A percentile compares a stretch with the other conserved stretches of the same genome.
Conservation (phyloP, 768 basidiomycete species). For the Lactarius psammicola region DNA sequence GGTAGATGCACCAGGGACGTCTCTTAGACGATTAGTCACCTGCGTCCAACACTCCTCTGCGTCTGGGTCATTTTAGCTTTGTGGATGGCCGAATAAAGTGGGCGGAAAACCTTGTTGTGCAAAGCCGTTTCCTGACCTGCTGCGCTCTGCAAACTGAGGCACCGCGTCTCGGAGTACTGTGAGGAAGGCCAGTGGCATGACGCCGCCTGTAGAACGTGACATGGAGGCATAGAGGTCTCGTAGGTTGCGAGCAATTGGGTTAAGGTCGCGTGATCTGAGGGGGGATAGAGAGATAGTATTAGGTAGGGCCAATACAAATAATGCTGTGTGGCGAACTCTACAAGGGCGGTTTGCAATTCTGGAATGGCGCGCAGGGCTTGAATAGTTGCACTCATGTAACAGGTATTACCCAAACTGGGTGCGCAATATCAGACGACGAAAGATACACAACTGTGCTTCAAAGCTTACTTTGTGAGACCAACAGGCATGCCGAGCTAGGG, state of each 20-base stretch:
- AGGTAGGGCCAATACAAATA: neutral
- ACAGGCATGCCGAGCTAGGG: conserved; percentile 68
- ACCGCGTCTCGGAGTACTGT: conserved; percentile 67
- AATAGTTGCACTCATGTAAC: conserved; percentile 95
- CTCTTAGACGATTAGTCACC: conserved; percentile 67
- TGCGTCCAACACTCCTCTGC: conserved; percentile 89
- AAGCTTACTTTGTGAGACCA: conserved; percentile 66
- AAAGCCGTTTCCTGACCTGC: conserved; percentile 42
- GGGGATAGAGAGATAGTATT: neutral
- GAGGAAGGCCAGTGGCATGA: conserved; percentile 71
- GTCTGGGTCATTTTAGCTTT: conserved; percentile 40
- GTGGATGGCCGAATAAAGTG: neutral
- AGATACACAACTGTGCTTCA: conserved; percentile 2
- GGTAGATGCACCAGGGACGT: conserved; percentile 52
- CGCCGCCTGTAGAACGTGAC: conserved; percentile 69
- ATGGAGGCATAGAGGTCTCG: conserved; percentile 72
- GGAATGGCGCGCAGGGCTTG: conserved; percentile 94
- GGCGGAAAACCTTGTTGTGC: conserved; percentile 69
- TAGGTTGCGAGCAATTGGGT: conserved; percentile 47
- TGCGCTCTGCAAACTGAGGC: conserved; percentile 87
- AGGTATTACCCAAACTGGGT: conserved; percentile 77
- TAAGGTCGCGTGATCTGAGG: conserved; percentile 23
- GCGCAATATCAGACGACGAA: conserved; percentile 34
- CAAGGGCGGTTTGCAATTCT: conserved; percentile 75
- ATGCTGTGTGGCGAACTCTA: conserved; percentile 44